Evolutionary conservation across 2,329 filamentous ascomycete species (phyloP).

Genomic region (Ceratocystis cacaofunesta): DNA sequence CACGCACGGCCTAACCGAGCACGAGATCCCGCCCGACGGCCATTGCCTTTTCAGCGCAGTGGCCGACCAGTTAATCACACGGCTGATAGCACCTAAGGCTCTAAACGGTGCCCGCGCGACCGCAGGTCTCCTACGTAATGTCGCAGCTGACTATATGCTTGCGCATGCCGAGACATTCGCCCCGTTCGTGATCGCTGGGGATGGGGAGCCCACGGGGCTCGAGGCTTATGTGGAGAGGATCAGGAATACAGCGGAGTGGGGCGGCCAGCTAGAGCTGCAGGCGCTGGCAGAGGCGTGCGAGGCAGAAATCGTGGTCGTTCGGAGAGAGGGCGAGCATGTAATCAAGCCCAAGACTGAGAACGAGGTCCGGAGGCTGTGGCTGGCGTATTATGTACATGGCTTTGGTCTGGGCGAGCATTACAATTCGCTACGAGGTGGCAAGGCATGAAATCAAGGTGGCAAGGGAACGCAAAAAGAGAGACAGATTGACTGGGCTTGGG

Average conservation of each 20-base stretch:
- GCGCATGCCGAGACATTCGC: slow-evolving; percentile 64
- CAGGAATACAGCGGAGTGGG: slow-evolving; percentile 83
- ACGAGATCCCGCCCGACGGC: slow-evolving; percentile 74
- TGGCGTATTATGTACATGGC: slow-evolving; percentile 88
- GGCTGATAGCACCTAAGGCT: slow-evolving; percentile 27
- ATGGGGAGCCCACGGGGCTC: slow-evolving; percentile 29
- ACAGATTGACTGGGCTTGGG: not conserved
- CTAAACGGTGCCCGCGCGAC: slow-evolving; percentile 19
- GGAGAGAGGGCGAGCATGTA: slow-evolving; percentile 66
- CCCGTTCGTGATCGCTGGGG: slow-evolving; percentile 69
- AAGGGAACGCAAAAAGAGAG: not conserved
- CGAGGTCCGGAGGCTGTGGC: slow-evolving; percentile 51
- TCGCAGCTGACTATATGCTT: slow-evolving; percentile 64
- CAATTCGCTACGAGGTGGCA: slow-evolving; percentile 53
- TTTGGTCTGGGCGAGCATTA: slow-evolving; percentile 96
- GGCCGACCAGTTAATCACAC: slow-evolving; percentile 55
- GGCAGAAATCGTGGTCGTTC: slow-evolving; percentile 70
- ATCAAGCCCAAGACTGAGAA: slow-evolving; percentile 42
- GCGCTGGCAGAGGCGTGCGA: slow-evolving; percentile 71
- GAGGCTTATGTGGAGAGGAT: slow-evolving; percentile 61
- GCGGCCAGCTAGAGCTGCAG: slow-evolving; percentile 77
- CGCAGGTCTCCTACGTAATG: slow-evolving; percentile 41
- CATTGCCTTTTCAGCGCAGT: slow-evolving; percentile 91
- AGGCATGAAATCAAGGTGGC: not conserved
- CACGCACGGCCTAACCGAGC: slow-evolving; percentile 50